These are phyloP conservation scores for Nakazawaea peltata DNA, from an alignment of 805 yeast species.

Conservation along the genomic window DNA sequence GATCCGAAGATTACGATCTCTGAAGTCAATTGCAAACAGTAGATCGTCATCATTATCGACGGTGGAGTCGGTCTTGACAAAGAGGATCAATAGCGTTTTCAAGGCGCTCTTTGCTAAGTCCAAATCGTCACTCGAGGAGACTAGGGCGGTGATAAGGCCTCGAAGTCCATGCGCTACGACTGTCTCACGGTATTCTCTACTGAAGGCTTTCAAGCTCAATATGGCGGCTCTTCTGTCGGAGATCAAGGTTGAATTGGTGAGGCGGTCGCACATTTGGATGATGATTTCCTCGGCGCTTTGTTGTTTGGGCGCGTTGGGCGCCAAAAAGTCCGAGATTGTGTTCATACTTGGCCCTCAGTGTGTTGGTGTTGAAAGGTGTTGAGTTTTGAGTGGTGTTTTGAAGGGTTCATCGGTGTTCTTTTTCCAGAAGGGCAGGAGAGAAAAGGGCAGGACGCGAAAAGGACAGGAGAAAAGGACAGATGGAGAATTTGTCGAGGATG, in stretches of 20 bases:
- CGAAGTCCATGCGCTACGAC: slow-evolving; percentile 84
- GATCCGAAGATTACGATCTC: slow-evolving; percentile 51
- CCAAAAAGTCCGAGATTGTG: slow-evolving; percentile 23
- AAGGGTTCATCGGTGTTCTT: no score
- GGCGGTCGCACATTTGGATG: slow-evolving; percentile 79
- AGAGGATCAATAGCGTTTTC: slow-evolving; percentile 78
- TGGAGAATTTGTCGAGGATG: no score
- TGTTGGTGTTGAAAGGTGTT: neutral
- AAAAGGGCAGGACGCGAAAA: no score
- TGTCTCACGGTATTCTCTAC: slow-evolving; percentile 81
- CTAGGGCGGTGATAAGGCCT: slow-evolving; percentile 59
- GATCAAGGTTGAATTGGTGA: slow-evolving; percentile 71
- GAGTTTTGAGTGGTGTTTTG: neutral
- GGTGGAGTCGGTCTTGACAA: slow-evolving; percentile 41
- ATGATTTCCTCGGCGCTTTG: slow-evolving; percentile 74
- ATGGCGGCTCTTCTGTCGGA: slow-evolving; percentile 90
- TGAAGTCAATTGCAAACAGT: slow-evolving; percentile 38
- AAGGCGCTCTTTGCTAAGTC: slow-evolving; percentile 71
- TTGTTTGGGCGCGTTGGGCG: slow-evolving; percentile 25
- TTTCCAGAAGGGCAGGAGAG: no score
- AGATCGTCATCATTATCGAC: slow-evolving; percentile 48
- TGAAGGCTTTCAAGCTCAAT: slow-evolving; percentile 78
- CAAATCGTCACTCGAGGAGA: slow-evolving; percentile 53
- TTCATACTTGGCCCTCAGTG: slow-evolving; percentile 10
- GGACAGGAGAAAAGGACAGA: no score